Base-by-base conservation (phyloP, 306 rosid species). In the Myrica gale region DNA sequence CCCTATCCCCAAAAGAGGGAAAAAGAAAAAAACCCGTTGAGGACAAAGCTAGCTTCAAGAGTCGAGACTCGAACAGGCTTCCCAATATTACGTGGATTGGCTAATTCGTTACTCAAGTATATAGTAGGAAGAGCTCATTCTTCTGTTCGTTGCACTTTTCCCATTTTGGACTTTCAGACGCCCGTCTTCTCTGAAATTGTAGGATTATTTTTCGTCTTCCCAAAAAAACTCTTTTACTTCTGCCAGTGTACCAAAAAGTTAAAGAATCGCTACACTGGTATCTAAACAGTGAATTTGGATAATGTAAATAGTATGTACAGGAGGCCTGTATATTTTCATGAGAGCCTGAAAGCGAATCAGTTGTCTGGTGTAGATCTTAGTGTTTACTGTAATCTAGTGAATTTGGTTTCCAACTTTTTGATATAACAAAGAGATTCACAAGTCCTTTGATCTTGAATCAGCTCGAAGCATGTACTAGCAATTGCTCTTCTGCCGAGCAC, bases 291-390 rank as follows among this genome's bases (percentile, higher is more conserved):
- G 1, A 9, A 68, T 19, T 17, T 19, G 47, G 50, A 74, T 66
- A 56, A 70, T 69, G 75, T 72, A 82, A 23, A 65, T 78, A 69
- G 50, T 43, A 37, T 71, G 82, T 78, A 56, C 47, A 77, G 77
- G 69, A 44, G 75, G 67, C 71, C 3, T 77, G 85, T 85, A 85
- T 20, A 32, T 63, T 1, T 66, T 10, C n/a, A 17, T 57, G 12
- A n/a, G 20, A 9, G 32, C 13, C 20, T 51, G 5, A 51, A 51
- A 13, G 17, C 5, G 5, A 9, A 9, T 56, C 23, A 20, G 32
- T 5, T 61, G 5, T 26, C 7, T 41, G 41, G 6, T 63, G 46
- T 55, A 21, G 5, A 5, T 32, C 37, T 3, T 63, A 32, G 37
- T 32, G 37, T 32, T 32, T 32, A 32, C 37, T 32, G 37, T 32